Base-by-base conservation (phyloP, 1,284 basidiomycete species). In the Ustilago nuda region DNA sequence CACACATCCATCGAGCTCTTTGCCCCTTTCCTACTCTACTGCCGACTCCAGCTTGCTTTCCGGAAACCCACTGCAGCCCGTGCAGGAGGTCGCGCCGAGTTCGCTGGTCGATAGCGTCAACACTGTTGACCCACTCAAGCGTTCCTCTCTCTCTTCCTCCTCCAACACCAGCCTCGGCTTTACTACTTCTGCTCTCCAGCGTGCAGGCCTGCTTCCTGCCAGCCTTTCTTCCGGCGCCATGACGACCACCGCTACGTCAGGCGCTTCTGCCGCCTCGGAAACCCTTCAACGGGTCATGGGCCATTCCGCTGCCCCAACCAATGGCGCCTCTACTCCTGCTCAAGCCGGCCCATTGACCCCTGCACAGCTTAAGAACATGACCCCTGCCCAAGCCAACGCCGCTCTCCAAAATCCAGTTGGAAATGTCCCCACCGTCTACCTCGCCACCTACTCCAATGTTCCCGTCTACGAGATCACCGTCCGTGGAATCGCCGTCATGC, bases 401-500 rank as follows among this genome's bases (percentile, higher is more conserved):
- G 71, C 71, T 15, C 45, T 78, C 30, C 76, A 78, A 39, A 78
- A 74, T 39, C 70, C 75, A 11, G 60, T 64, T 48, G 68, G 72
- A 54, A 67, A 66, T 19, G 65, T 78, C 11, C 80, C 82, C 19
- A 80, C 73, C 60, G 83, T 85, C 72, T 85, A 85, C 67, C 72
- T 84, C 37, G 83, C 83, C 23, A 84, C 80, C 12, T 88, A 88
- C 81, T 87, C 87, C n/a, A 83, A 82, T 41, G 85, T 87, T 1
- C 87, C 87, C 36, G 87, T 88, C 46, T 87, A 86, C 76, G 87
- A 88, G 70, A 82, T 87, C 73, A 87, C 87, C 78, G 93, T 98
- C 76, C 91, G 97, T 82, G 95, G 95, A 60, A 98, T 98, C 84
- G 95, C 95, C 2, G 96, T 99, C 79, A 99, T 99, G 97, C 92